Conservation (phyloP, 2,329 filamentous ascomycete species). For the Clarireedia homoeocarpa region DNA sequence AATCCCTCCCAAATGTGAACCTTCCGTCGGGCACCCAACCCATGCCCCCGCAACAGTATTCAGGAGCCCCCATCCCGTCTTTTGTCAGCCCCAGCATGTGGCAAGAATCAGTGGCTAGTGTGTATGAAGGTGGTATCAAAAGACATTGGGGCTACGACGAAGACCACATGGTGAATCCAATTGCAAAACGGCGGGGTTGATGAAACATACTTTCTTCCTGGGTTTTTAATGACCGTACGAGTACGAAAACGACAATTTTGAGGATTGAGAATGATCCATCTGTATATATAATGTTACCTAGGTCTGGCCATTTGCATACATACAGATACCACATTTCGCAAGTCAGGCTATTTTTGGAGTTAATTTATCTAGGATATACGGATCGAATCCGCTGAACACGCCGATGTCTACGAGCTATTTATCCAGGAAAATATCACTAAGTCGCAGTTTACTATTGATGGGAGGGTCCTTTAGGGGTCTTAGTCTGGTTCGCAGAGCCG, state of each 20-base stretch:
- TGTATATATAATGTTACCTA: too few species aligned
- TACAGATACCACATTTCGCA: too few species aligned
- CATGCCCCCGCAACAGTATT: slow-evolving; percentile 44
- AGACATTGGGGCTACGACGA: slow-evolving; percentile 45
- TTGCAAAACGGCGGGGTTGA: slow-evolving; percentile 6
- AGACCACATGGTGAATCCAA: slow-evolving; percentile 12
- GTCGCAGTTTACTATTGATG: too few species aligned
- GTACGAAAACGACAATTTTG: not conserved
- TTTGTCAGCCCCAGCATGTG: slow-evolving; percentile 67
- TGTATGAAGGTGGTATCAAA: slow-evolving; percentile 59
- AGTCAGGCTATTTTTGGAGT: too few species aligned
- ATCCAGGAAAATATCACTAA: too few species aligned
- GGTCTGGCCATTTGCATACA: too few species aligned
- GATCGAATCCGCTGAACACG: too few species aligned
- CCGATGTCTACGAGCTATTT: too few species aligned
- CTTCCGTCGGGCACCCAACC: slow-evolving; percentile 38
- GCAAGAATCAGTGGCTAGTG: slow-evolving; percentile 63
- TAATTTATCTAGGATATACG: too few species aligned
- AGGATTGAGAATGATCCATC: not conserved
- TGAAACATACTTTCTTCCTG: not conserved
- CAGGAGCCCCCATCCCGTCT: slow-evolving; percentile 43
- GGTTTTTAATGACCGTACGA: not conserved
- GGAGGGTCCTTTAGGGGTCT: too few species aligned
- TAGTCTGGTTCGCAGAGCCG: too few species aligned
- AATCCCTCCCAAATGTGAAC: slow-evolving; percentile 43